Conservation (phyloP, 345 rosid species). For the Arabis alpina region DNA sequence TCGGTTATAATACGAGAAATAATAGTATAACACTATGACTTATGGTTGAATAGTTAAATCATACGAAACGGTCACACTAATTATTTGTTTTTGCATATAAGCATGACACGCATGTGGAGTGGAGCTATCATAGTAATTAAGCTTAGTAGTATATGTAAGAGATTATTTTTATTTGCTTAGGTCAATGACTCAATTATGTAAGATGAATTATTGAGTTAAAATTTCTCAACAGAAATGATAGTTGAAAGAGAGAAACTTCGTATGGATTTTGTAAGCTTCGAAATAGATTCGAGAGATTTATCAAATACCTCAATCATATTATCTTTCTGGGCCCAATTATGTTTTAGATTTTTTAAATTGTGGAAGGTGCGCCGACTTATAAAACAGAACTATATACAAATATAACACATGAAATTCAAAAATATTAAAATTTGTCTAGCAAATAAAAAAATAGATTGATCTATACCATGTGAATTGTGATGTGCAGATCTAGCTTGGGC, state of each 20-base stretch:
- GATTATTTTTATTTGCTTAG: background rate
- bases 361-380: background rate
- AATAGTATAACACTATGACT: background rate
- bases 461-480: constrained; percentile 2
- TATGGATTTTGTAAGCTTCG: constrained; percentile 15
- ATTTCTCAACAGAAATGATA: constrained; percentile 9
- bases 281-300: constrained; percentile 3
- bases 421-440: background rate
- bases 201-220: constrained; percentile 23
- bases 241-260: constrained; percentile 15
- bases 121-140: constrained; percentile 24
- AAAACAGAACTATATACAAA: background rate
- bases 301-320: background rate
- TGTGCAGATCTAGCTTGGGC: background rate
- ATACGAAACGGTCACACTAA: constrained; percentile 22
- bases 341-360: background rate
- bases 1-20: background rate
- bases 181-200: constrained; percentile 27
- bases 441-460: background rate
- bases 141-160: background rate
- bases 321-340: constrained; percentile 11
- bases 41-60: background rate
- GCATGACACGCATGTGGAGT: constrained; percentile 33
- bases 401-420: background rate
- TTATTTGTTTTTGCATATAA: constrained; percentile 17